Evolutionary conservation across 306 rosid genomes (phyloP), one percentile per base, ranked within the genome.

Genomic region (Lathyrus aphaca): DNA sequence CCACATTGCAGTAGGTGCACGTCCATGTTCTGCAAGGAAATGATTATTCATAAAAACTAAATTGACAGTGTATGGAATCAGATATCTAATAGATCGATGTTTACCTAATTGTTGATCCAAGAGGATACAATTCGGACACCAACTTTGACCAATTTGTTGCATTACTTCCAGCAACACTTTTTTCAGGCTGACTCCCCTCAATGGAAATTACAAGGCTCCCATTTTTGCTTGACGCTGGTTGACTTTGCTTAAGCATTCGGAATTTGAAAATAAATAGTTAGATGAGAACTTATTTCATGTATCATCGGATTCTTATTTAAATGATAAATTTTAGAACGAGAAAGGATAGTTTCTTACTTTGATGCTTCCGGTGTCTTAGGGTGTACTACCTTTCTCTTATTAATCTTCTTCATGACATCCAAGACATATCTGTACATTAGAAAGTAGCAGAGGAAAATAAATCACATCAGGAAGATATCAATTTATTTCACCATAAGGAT

Each of bases 161-260:
- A 77, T 75, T 81, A 42, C 55, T 72, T 82, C 74, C 94, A 29
- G 74, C 69, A 77, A 21, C 46, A 80, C 18, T 74, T 79, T 68
- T 87, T 75, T 67, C 84, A 17, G 40, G 6, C 59, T 66, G 90
- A 81, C 51, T 84, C 10, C 81, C 83, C 64, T 85, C 97, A 38
- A 82, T 59, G 17, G 86, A 62, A 79, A 80, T 64, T 65, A 78
- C 27, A 72, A 76, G 72, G 61, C 82, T 86, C 71, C 87, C 97
- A 85, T 82, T 80, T 79, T 71, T 81, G 89, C 91, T 87, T 25
- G 88, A 86, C 80, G 97, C 95, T 49, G 92, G 87, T 81, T 88
- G 96, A 81, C 99, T 94, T 91, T 91, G 91, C 92, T 89, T 87
- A 79, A 90, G 80, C 92, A 83, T 78, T 78, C 66, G 21, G 78